Percentiles rank a stretch among this genome's conserved stretches.
Conservation (phyloP, 371 early-diverging fungal genomes). For the Circinella minor region DNA sequence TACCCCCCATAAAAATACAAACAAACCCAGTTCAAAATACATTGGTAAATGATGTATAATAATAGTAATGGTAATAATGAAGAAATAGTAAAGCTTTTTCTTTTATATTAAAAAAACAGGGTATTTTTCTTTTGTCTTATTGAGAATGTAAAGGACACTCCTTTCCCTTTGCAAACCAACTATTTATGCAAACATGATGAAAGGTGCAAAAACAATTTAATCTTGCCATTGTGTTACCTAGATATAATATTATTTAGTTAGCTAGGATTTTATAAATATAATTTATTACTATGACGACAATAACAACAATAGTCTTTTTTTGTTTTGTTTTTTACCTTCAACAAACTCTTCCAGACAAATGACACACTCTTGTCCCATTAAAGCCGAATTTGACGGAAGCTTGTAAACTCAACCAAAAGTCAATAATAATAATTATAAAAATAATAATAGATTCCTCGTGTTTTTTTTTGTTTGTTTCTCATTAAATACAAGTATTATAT, state of each 20-base stretch:
- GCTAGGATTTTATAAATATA: not conserved
- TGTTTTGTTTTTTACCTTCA: conserved; percentile 42
- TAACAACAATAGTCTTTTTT: not conserved
- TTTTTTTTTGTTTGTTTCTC: not conserved
- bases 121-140: not conserved
- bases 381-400: conserved; percentile 54
- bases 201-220: conserved; percentile 76
- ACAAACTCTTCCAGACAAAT: conserved; percentile 87
- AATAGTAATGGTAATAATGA: no score
- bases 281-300: not conserved
- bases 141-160: conserved; percentile 66
- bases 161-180: conserved; percentile 63
- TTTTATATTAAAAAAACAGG: not conserved
- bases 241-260: not conserved
- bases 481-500: no score
- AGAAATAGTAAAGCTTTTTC: no score
- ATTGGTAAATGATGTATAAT: no score
- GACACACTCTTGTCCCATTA: conserved; percentile 75
- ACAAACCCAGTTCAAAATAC: no score
- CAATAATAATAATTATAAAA: not conserved
- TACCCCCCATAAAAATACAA: no score
- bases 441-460: not conserved
- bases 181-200: conserved; percentile 73
- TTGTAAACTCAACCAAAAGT: conserved; percentile 42
- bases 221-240: conserved; percentile 69